Evolutionary conservation across 805 yeast genomes (phyloP), one percentile per base, ranked within the genome.

Genomic region (Jamesozyma spencerorum): DNA sequence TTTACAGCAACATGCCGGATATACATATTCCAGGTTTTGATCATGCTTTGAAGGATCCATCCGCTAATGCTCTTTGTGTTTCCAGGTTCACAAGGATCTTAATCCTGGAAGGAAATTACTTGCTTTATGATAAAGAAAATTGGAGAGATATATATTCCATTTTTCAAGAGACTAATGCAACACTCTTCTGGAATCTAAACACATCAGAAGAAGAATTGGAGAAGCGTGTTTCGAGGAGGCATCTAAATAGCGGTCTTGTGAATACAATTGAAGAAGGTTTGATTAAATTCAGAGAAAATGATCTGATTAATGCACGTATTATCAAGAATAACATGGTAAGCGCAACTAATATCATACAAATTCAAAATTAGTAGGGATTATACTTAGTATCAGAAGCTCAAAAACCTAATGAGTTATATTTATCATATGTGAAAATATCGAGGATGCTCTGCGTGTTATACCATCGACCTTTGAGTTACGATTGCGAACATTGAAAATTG

Each of bases 61-160:
- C 70, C 2, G 74, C 68, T 12, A 66, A 69, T 42, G 80, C 71
- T 15, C 68, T 75, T 12, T 51, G 44, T 4, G 69, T 85, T 1
- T 54, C 60, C 2, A 62, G 74, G 0, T 62, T 57, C 2, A 67
- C 75, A 3, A 63, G 75, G 42, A 70, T 85, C 1, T 59, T 86
- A 3, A 69, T 86, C 3, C 53, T 85, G 30, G 96, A 86, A 55
- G 95, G 96, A 0, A 66, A 81, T 36, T 86, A 87, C 55, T 64
- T 86, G 8, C 68, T 79, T 33, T 63, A 85, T 38, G 55, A 71
- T 28, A 72, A 72, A 30, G 73, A 68, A 20, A 74, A 74, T 12
- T 86, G 95, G 94, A 38, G 29, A 22, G 36, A 47, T 7, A 41
- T 53, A 7, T 40, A 46, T 29, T 32, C 45, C 13, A 36, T 44